Conservation (phyloP, 2,329 filamentous ascomycete species). For the Rhytidhysteron rufulum region DNA sequence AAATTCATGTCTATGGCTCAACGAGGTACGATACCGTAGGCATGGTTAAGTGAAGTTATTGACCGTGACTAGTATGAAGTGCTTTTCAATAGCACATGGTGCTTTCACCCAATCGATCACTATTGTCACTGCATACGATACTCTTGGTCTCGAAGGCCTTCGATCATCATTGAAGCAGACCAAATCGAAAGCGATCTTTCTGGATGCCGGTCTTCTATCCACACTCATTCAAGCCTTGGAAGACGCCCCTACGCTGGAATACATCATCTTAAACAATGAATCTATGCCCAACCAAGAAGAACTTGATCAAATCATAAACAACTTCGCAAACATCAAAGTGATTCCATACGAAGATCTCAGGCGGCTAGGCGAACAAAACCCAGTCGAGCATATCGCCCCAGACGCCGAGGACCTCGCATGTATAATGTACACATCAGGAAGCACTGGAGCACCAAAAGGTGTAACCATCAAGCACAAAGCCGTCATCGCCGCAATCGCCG, state of each 20-base stretch:
- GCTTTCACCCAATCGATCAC: slow-evolving; percentile 79
- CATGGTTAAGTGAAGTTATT: no score
- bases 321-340: slow-evolving; percentile 51
- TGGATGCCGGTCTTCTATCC: slow-evolving; percentile 70
- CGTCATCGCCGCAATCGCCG: slow-evolving; percentile 77
- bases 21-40: slow-evolving; percentile 56
- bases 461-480: slow-evolving; percentile 77
- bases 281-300: slow-evolving; percentile 50
- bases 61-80: neutral
- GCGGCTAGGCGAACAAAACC: slow-evolving; percentile 60
- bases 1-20: slow-evolving; percentile 78
- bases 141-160: slow-evolving; percentile 78
- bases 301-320: slow-evolving; percentile 51
- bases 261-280: slow-evolving; percentile 57
- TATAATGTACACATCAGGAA: slow-evolving; percentile 79
- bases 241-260: slow-evolving; percentile 53
- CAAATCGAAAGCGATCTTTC: slow-evolving; percentile 75
- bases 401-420: slow-evolving; percentile 76
- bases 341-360: slow-evolving; percentile 54
- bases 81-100: slow-evolving; percentile 43
- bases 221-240: slow-evolving; percentile 52
- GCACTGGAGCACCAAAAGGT: slow-evolving; percentile 85
- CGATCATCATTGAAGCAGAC: slow-evolving; percentile 84
- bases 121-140: slow-evolving; percentile 94
- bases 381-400: slow-evolving; percentile 67